Percentiles rank a stretch among this genome's conserved stretches.
phyloP scores from a whole-genome alignment of 2,329 filamentous ascomycete genomes.

The Talaromyces rugulosus region DNA sequence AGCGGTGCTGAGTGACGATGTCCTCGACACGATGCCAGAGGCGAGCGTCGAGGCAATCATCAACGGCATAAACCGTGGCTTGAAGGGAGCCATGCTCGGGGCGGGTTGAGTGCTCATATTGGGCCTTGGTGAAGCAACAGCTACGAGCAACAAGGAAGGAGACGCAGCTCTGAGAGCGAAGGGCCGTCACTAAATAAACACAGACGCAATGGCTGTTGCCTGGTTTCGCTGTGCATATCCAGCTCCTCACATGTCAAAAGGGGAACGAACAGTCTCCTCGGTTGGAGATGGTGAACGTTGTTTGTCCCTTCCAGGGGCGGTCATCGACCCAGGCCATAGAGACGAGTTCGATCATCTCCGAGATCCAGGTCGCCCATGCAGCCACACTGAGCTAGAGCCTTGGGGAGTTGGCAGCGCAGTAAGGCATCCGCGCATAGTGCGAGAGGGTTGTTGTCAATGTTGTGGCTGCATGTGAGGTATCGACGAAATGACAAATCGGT shows the following conservation, averaged over 20 bases:
- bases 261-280: not conserved
- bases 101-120: constrained; percentile 8
- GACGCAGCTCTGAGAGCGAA: not conserved
- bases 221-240: not conserved
- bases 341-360: not conserved
- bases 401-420: not conserved
- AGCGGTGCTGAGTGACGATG: constrained; percentile 10
- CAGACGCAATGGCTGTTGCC: not conserved
- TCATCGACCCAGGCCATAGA: not conserved
- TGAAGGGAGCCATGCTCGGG: constrained; percentile 10
- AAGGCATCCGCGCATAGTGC: not conserved
- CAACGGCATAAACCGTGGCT: constrained; percentile 14
- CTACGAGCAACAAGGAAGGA: not conserved
- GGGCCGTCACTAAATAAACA: constrained; percentile 2
- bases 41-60: constrained; percentile 14
- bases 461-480: not conserved
- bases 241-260: not conserved
- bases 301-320: not conserved
- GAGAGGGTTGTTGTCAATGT: not conserved
- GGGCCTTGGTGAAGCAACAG: not conserved
- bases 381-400: not conserved
- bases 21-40: constrained; percentile 13
- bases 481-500: not conserved
- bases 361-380: not conserved
- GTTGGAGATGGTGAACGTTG: not conserved